Evolutionary conservation across 164 flowering plant species (phyloP).

Genomic region (Pachysandra terminalis): DNA sequence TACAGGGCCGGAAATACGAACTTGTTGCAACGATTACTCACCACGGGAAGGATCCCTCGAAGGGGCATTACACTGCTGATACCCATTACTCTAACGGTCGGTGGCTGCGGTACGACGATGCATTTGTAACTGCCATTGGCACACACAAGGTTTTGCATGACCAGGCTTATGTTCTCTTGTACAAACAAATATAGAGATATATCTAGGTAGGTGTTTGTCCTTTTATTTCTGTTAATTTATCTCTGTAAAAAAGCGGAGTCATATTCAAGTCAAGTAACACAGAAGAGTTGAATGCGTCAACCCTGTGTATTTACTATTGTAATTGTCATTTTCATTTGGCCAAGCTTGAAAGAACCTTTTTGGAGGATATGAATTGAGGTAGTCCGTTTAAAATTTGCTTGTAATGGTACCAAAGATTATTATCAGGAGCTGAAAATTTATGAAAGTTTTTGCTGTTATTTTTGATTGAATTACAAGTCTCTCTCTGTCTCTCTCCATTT

Average conservation of each 20-base stretch:
- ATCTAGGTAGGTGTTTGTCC: neutral
- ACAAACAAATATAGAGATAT: conserved; percentile 44
- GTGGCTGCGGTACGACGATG: conserved; percentile 87
- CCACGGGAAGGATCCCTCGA: conserved; percentile 88
- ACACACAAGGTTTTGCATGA: conserved; percentile 70
- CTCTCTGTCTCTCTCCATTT: too few relatives aligned
- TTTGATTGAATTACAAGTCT: too few relatives aligned
- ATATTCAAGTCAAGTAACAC: neutral
- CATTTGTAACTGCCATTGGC: conserved; percentile 59
- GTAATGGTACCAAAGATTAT: too few relatives aligned
- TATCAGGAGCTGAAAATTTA: too few relatives aligned
- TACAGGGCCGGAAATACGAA: conserved; percentile 79
- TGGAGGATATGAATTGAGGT: too few relatives aligned
- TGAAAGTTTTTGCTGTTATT: too few relatives aligned
- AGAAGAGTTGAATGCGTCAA: neutral
- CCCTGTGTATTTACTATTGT: neutral
- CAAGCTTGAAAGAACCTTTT: too few relatives aligned
- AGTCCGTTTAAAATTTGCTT: too few relatives aligned
- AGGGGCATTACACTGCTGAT: conserved; percentile 93
- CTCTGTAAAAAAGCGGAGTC: neutral
- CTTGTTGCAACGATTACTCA: conserved; percentile 91
- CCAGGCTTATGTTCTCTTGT: conserved; percentile 89
- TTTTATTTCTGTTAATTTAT: neutral
- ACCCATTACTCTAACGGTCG: conserved; percentile 50
- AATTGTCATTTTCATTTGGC: too few relatives aligned